Evolutionary conservation across 768 basidiomycete species (phyloP), one percentile per base, ranked within the genome.

Genomic region (Auricularia auricula-judae): DNA sequence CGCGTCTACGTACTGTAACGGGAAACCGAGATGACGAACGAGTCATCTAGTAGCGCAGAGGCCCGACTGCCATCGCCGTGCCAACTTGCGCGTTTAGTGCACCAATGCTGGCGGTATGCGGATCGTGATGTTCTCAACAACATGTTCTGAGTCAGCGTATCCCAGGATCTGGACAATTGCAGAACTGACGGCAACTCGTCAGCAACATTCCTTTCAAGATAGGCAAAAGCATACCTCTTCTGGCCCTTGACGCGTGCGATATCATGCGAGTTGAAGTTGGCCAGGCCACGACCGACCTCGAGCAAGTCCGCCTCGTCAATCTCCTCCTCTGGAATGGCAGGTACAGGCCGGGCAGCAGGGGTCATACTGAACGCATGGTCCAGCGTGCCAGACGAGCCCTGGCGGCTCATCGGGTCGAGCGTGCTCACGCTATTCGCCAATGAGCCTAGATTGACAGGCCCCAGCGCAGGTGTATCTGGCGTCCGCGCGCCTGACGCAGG

Each of bases 121-220:
- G 62, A 96, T 88, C 2, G 91, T 93, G 70, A 97, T 87, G 71
- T 94, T 92, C 72, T 98, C 97, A 4, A 96, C 95, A 60, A 98
- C 94, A 76, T 98, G 91, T 73, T 98, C 97, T 34, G 92, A 90
- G 72, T 99, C 97, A 14, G 90, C 91, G 74, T 99, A 98, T 2
- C 94, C 96, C 60, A 99, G 74, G 4, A 94, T 70, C 65, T 86
- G 83, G 8, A 87, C 78, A 44, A 99, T 85, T 62, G 89, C 82
- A 1, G 91, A 87, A 68, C 96, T 98, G 72, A 4, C 63, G 66
- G 59, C 0, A 65, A 36, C 35, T 62, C 64, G 36, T 69, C 63
- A 68, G 66, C 68, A 29, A 56, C 56, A n/a, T 3, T 33, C n/a
- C 51, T 3, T 7, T 8, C 43, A 53, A 18, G n/a, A 34, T 3